Conservation (phyloP, 768 basidiomycete genomes). For the Termitomyces sp. region DNA sequence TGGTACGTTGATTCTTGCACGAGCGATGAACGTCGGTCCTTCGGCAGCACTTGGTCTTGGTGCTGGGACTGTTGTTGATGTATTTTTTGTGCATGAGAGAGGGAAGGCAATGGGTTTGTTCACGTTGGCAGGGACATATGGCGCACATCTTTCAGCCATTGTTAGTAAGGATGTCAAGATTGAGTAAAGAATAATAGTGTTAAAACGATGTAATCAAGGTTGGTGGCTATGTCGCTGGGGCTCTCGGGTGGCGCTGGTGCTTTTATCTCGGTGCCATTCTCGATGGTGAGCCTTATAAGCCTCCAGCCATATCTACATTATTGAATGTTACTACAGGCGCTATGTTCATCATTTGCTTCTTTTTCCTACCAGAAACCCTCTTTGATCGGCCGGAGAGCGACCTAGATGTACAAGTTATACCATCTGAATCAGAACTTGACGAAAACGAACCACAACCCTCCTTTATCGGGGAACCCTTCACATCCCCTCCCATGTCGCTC, state of each 20-base stretch:
- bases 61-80: slow-evolving; percentile 35
- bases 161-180: slow-evolving; percentile 18
- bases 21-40: slow-evolving; percentile 34
- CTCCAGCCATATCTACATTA: neutral
- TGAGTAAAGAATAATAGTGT: too few species aligned
- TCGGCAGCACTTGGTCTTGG: slow-evolving; percentile 34
- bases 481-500: slow-evolving; percentile 22
- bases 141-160: slow-evolving; percentile 38
- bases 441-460: slow-evolving; percentile 13
- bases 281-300: slow-evolving; percentile 20
- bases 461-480: slow-evolving; percentile 17
- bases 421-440: slow-evolving; percentile 1
- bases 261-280: slow-evolving; percentile 42
- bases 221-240: slow-evolving; percentile 35
- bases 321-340: slow-evolving; percentile 6
- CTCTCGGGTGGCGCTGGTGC: slow-evolving; percentile 39
- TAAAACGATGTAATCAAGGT: slow-evolving; percentile 17
- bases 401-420: slow-evolving; percentile 3
- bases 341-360: slow-evolving; percentile 32
- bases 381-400: slow-evolving; percentile 26
- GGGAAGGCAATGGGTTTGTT: slow-evolving; percentile 42
- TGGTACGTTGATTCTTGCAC: slow-evolving; percentile 28
- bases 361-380: slow-evolving; percentile 40
- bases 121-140: slow-evolving; percentile 37
- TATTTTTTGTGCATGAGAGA: slow-evolving; percentile 33